Conservation (phyloP, 164 flowering plant genomes). For the Vitis rotundifolia region DNA sequence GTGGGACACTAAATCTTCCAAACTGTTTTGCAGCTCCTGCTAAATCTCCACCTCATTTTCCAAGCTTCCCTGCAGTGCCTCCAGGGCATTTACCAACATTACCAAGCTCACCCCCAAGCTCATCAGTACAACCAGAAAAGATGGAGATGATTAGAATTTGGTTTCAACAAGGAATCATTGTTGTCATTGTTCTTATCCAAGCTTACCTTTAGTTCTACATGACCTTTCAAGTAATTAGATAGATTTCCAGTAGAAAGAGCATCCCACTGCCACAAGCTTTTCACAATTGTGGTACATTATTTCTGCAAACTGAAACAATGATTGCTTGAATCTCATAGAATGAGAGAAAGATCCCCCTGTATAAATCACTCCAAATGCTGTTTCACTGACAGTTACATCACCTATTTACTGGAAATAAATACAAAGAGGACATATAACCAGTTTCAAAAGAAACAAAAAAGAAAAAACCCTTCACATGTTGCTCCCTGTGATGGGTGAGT, state of each 20-base stretch:
- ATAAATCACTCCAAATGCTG: too few relatives aligned
- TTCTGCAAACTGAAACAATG: too few relatives aligned
- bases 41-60: slow-evolving; percentile 4
- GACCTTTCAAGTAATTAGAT: too few relatives aligned
- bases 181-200: too few relatives aligned
- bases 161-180: too few relatives aligned
- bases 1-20: neutral
- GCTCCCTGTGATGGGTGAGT: neutral
- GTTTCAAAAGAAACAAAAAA: neutral
- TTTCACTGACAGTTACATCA: slow-evolving; percentile 1
- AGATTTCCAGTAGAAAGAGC: too few relatives aligned
- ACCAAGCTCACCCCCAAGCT: neutral
- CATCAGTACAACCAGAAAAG: neutral
- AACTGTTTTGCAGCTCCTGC: slow-evolving; percentile 8
- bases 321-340: too few relatives aligned
- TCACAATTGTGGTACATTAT: too few relatives aligned
- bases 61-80: neutral
- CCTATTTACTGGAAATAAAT: neutral
- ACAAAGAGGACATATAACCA: neutral
- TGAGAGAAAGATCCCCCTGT: too few relatives aligned
- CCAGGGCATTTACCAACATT: slow-evolving; percentile 3
- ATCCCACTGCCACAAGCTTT: too few relatives aligned
- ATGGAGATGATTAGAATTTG: too few relatives aligned
- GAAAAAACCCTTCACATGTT: neutral
- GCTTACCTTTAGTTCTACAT: too few relatives aligned